Evolutionary conservation across 345 rosid species (phyloP).

Genomic region (Lepidium aucheri): DNA sequence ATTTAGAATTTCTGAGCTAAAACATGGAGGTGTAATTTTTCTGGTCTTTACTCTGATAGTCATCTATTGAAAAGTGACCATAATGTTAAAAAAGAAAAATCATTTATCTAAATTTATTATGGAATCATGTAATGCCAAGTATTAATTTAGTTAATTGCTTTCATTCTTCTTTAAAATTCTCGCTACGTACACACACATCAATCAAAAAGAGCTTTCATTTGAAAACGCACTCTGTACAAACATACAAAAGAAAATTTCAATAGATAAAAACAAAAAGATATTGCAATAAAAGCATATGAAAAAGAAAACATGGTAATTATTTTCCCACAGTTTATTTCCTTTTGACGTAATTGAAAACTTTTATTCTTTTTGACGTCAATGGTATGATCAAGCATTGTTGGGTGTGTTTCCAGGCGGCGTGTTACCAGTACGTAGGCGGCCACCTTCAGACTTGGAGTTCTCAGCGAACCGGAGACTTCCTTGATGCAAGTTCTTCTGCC

Average conservation of each 20-base stretch:
- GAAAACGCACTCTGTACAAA: not conserved
- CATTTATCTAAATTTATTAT: too few species aligned
- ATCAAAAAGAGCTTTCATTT: not conserved
- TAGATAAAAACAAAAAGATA: not conserved
- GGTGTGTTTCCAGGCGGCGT: constrained; percentile 9
- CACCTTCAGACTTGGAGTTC: constrained; percentile 39
- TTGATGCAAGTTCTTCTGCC: constrained; percentile 35
- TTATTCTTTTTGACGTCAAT: not conserved
- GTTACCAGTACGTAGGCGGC: constrained; percentile 16
- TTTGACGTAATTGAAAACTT: not conserved
- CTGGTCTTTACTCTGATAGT: too few species aligned
- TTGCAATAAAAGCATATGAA: not conserved
- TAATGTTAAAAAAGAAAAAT: too few species aligned
- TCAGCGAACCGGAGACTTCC: constrained; percentile 41
- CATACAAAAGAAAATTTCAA: not conserved
- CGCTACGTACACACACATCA: not conserved
- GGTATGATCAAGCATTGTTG: not conserved
- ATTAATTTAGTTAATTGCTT: not conserved
- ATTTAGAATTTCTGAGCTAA: too few species aligned
- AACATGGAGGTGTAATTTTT: too few species aligned
- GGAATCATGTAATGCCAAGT: not conserved
- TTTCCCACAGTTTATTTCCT: not conserved
- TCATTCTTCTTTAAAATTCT: too few species aligned
- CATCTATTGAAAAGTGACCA: too few species aligned
- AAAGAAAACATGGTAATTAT: not conserved